Base-by-base conservation (phyloP, 1,139 yeast species). In the Suhomyces wounanorum region DNA sequence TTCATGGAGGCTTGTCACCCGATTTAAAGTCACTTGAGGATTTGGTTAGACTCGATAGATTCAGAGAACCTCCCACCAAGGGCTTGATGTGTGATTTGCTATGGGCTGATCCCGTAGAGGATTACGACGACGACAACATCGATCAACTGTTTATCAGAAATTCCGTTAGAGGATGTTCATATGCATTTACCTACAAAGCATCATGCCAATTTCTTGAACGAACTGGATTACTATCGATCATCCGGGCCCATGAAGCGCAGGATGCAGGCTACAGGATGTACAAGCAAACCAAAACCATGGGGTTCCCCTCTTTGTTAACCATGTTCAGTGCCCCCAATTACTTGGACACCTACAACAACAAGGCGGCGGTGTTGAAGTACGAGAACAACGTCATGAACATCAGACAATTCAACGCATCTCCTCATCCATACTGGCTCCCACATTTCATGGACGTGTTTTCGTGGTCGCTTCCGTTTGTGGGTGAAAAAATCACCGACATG, bases 381-480 rank as follows among this genome's bases (percentile, higher is more conserved):
- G 97, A 90, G 61, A 82, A 88, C 62, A 88, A 91, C 60, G 95
- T 92, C 39, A 88, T 94, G 95, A 94, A 94, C 67, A 94, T 94
- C 56, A 82, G 98, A 55, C 99, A 94, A 70, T 94, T 94, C 73
- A 91, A 91, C 67, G 75, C 87, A 62, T 85, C 94, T 38, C 96
- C 97, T 8, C 98, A 94, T 69, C 99, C 99, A 1, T 94, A 94
- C 70, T 92, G 96, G 94, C 77, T 94, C 59, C 99, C 99, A 3
- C 92, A 92, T 68, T 90, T 92, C 62, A 91, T 92, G 96, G 97
- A 94, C 67, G 97, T 92, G 7, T 94, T 94, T 68, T 88, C 97
- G 6, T 94, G 99, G 99, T 89, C 97, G 3, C 75, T 94, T 54
- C 99, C 99, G 8, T 94, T 94, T 75, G 98, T 94, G 38, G 98